Evolutionary conservation across 2,329 filamentous ascomycete species (phyloP).

Genomic region (Diplocarpon mali): DNA sequence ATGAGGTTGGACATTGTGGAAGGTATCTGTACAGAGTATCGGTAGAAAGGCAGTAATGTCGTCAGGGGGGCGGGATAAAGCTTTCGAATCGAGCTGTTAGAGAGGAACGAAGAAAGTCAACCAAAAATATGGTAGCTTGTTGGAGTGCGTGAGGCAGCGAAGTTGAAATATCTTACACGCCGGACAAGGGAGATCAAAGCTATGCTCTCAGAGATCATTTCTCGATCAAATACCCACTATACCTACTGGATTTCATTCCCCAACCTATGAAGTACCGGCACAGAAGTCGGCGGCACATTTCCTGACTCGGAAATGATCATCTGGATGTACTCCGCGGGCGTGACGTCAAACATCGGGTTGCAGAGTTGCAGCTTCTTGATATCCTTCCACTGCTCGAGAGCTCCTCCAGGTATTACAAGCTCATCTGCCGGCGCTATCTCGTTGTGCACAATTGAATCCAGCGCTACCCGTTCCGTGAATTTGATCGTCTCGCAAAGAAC

Average conservation of each 20-base stretch:
- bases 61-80: neutral
- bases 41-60: neutral
- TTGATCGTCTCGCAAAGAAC: slow-evolving; percentile 93
- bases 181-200: neutral
- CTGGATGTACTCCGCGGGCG: slow-evolving; percentile 73
- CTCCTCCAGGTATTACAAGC: slow-evolving; percentile 32
- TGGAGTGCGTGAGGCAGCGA: neutral
- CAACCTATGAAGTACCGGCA: slow-evolving; percentile 61
- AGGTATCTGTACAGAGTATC: slow-evolving; percentile 14
- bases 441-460: slow-evolving; percentile 89
- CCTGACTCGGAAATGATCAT: slow-evolving; percentile 90
- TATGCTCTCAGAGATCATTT: neutral
- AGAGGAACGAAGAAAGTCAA: neutral
- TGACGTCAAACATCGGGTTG: slow-evolving; percentile 85
- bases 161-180: slow-evolving; percentile 14
- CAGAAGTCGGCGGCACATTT: slow-evolving; percentile 72
- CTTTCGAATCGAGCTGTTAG: neutral
- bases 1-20: neutral
- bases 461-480: slow-evolving; percentile 79
- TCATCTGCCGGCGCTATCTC: slow-evolving; percentile 74
- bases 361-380: slow-evolving; percentile 49
- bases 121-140: neutral
- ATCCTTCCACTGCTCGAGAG: slow-evolving; percentile 44
- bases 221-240: slow-evolving; percentile 1
- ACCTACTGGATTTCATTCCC: slow-evolving; percentile 30